phyloP scores from a whole-genome alignment of 2,329 filamentous ascomycete species.

The Boeremia exigua region DNA sequence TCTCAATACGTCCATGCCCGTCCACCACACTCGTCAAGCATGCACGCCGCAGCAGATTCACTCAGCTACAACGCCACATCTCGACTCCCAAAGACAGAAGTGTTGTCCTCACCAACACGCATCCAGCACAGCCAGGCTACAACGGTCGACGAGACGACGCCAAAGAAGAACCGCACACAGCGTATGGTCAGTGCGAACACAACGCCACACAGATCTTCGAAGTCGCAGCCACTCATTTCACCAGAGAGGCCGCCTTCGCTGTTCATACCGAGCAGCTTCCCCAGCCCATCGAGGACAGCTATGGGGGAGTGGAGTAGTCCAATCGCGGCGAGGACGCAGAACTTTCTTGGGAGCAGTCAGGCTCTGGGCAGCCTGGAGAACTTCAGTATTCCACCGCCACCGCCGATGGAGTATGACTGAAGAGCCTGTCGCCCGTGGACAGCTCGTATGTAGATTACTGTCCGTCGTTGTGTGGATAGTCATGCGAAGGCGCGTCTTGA shows the following conservation, averaged over 20 bases:
- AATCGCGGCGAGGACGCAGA: slow-evolving; percentile 19
- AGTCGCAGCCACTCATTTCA: slow-evolving; percentile 27
- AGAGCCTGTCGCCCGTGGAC: not conserved
- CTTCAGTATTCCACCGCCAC: slow-evolving; percentile 45
- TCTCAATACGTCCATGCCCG: slow-evolving; percentile 36
- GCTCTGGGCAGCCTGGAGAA: slow-evolving; percentile 35
- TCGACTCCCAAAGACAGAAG: not conserved
- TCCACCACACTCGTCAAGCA: slow-evolving; percentile 33
- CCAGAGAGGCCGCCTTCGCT: slow-evolving; percentile 38
- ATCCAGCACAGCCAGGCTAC: slow-evolving; percentile 40
- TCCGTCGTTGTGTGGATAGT: too few species aligned
- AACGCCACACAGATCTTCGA: slow-evolving; percentile 31
- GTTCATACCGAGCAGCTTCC: slow-evolving; percentile 44
- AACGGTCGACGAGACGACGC: slow-evolving; percentile 39
- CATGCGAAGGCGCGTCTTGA: too few species aligned
- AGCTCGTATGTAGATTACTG: too few species aligned
- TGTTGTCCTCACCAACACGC: not conserved
- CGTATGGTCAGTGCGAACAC: slow-evolving; percentile 22
- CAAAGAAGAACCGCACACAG: slow-evolving; percentile 23
- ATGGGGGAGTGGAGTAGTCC: slow-evolving; percentile 38
- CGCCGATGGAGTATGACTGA: slow-evolving; percentile 26
- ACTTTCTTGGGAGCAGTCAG: slow-evolving; percentile 20
- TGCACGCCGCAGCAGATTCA: slow-evolving; percentile 32
- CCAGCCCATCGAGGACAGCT: slow-evolving; percentile 31
- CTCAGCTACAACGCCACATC: slow-evolving; percentile 39